Percentiles rank a stretch among this genome's conserved stretches.
These are phyloP conservation scores for Luvunga scandens DNA, from an alignment of 345 rosid genomes.

Conservation along the genomic window DNA sequence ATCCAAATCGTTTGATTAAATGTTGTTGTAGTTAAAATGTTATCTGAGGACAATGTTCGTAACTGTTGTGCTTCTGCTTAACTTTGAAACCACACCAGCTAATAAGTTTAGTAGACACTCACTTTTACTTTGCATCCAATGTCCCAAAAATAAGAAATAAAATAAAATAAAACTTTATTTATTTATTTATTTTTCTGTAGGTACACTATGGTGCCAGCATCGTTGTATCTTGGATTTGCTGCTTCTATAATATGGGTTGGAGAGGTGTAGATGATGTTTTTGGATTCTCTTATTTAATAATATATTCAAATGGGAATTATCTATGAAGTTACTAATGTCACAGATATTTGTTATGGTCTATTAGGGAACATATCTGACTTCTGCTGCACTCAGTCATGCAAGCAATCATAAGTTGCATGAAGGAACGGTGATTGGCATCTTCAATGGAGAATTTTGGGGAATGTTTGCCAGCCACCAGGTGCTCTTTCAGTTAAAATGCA, in stretches of 20 bases:
- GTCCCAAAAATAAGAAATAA: too few relatives aligned
- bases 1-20: too few relatives aligned
- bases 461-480: conserved; percentile 90
- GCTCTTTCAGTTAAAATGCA: background rate
- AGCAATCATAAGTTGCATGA: conserved; percentile 52
- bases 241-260: conserved; percentile 98
- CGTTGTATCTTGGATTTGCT: conserved; percentile 80
- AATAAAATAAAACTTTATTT: background rate
- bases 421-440: conserved; percentile 72
- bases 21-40: too few relatives aligned
- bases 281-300: background rate
- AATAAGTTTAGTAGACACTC: too few relatives aligned
- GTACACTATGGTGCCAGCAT: conserved; percentile 86
- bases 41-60: background rate
- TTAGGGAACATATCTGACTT: conserved; percentile 93
- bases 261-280: conserved; percentile 51
- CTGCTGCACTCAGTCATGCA: conserved; percentile 78
- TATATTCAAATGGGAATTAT: background rate
- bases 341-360: conserved; percentile 9
- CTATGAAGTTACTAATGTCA: background rate
- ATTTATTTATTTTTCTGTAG: conserved; percentile 30
- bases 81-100: too few relatives aligned
- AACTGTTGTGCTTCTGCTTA: background rate
- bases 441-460: conserved; percentile 96
- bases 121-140: too few relatives aligned